Percentiles rank a stretch among this genome's conserved stretches.
These are phyloP conservation scores for Stropharia rugosoannulata DNA, from an alignment of 768 basidiomycete genomes.

Conservation along the genomic window DNA sequence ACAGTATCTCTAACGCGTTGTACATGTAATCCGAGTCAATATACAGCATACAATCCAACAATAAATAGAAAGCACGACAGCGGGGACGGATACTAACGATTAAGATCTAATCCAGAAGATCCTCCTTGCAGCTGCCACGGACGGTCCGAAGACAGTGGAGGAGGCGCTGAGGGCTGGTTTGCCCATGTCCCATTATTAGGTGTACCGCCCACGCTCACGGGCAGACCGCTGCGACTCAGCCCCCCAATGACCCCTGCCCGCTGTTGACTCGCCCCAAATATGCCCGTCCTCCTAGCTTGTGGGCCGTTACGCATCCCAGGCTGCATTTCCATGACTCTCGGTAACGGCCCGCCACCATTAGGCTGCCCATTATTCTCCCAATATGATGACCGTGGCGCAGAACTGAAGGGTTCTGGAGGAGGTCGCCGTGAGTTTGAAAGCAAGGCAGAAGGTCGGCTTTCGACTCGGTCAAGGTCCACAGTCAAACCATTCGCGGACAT, in stretches of 20 bases:
- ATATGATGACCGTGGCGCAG: constrained; percentile 17
- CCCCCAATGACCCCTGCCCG: constrained; percentile 32
- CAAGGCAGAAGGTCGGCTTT: constrained; percentile 37
- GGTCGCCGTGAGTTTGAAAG: constrained; percentile 31
- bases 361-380: constrained; percentile 34
- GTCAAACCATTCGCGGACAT: constrained; percentile 53
- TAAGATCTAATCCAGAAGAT: constrained; percentile 19
- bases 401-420: constrained; percentile 20
- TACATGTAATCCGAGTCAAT: not conserved
- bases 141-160: constrained; percentile 39
- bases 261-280: constrained; percentile 51
- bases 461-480: constrained; percentile 46
- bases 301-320: constrained; percentile 52
- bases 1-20: not conserved
- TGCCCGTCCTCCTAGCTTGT: constrained; percentile 53
- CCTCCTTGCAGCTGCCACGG: constrained; percentile 34
- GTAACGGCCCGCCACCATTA: constrained; percentile 30
- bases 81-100: constrained; percentile 13
- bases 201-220: constrained; percentile 25
- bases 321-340: constrained; percentile 50
- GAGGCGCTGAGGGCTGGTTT: constrained; percentile 38
- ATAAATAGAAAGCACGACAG: constrained; percentile 9
- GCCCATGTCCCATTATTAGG: constrained; percentile 33
- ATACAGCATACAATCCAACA: constrained; percentile 5
- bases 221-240: constrained; percentile 23